Evolutionary conservation across 2,329 filamentous ascomycete genomes (phyloP), one percentile per base, ranked within the genome.

Genomic region (Raffaelea deltoideospora): DNA sequence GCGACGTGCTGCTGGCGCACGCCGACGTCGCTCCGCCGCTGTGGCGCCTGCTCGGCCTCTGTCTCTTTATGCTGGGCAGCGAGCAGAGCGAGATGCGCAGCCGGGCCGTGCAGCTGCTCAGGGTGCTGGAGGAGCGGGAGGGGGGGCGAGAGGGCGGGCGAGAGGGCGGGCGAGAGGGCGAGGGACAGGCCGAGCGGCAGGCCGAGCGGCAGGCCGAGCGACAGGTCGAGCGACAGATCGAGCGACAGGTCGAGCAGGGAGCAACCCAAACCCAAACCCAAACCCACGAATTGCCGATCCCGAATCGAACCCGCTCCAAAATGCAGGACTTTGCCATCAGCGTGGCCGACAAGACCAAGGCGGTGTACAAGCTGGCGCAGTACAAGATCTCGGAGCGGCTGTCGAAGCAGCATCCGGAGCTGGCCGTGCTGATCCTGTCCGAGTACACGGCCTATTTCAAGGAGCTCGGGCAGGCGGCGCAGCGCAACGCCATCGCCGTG

Each of bases 251-350:
- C n/a, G n/a, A n/a, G n/a, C n/a, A n/a, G n/a, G n/a, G n/a, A n/a
- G n/a, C n/a, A n/a, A n/a, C n/a, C n/a, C n/a, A n/a, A n/a, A n/a
- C 23, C 8, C 8, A 8, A 26, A 26, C 23, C 8, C 8, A 8
- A 26, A 26, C 23, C n/a, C n/a, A 26, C 8, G 8, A 26, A 26
- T 13, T 8, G 23, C 23, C 8, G 23, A 8, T 8, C 8, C 23
- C 8, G 23, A 8, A 26, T 8, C 10, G 28, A 7, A 30, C 10
- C 11, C 18, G 31, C 20, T 94, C 88, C 2, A 92, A 92, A 51
- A 76, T 98, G 7, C 85, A 94, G 52, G 90, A 98, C 53, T 92
- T 95, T 41, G 90, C 98, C 50, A 96, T 98, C 49, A 95, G 87
- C 53, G 90, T 98, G 40, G 92, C 88, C 0, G 92, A 98, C 59